Evolutionary conservation across 2,329 filamentous ascomycete species (phyloP).

Genomic region (Fusarium buharicum): DNA sequence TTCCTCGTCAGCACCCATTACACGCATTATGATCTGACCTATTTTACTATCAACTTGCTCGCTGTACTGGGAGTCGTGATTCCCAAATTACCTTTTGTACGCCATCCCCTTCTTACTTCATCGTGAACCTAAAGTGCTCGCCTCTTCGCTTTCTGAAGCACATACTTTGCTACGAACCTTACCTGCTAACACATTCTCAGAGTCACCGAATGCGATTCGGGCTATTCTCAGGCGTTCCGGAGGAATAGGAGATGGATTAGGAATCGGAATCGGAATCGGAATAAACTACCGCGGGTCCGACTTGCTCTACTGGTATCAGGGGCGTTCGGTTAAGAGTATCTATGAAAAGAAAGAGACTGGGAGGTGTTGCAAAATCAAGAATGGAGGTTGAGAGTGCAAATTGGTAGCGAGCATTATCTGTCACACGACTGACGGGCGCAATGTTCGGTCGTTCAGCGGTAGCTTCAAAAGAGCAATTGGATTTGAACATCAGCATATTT

Average conservation of each 20-base stretch:
- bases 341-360: conserved; percentile 40
- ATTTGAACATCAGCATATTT: conserved; percentile 44
- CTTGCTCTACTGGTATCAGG: conserved; percentile 41
- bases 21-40: conserved; percentile 96
- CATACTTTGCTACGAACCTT: conserved; percentile 5
- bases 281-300: conserved; percentile 21
- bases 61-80: conserved; percentile 93
- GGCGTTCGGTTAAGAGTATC: conserved; percentile 42
- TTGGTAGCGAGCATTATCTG: conserved; percentile 52
- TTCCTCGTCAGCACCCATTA: conserved; percentile 99
- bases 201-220: conserved; percentile 83
- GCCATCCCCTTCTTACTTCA: conserved; percentile 53
- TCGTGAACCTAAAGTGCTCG: neutral
- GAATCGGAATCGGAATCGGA: conserved; percentile 11
- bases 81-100: conserved; percentile 93
- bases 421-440: conserved; percentile 45
- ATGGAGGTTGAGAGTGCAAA: conserved; percentile 42
- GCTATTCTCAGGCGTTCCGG: conserved; percentile 75
- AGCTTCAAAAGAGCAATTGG: conserved; percentile 49
- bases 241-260: conserved; percentile 57
- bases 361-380: conserved; percentile 40
- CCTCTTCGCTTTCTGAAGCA: neutral
- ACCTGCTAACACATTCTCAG: conserved; percentile 56
- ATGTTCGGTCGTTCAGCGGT: conserved; percentile 46
- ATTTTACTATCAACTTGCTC: conserved; percentile 97